A percentile compares a stretch with the other conserved stretches of the same genome.
Evolutionary conservation across 371 early-diverging fungal species (phyloP).

Genomic region (Syncephalis plumigaleata): DNA sequence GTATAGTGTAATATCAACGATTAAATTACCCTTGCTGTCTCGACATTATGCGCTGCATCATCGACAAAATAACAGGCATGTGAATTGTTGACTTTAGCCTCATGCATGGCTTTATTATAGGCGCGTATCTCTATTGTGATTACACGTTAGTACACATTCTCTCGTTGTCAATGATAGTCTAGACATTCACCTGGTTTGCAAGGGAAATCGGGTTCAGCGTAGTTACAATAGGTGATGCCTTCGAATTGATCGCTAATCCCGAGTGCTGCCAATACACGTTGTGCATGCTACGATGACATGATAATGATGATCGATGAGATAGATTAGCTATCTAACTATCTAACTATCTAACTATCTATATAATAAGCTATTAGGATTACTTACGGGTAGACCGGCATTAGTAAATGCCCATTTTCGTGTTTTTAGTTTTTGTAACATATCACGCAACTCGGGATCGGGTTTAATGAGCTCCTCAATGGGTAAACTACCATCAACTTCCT

Average conservation of each 20-base stretch:
- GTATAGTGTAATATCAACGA: no score
- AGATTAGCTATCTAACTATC: no score
- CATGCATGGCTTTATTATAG: conserved; percentile 46
- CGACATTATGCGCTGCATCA: conserved; percentile 47
- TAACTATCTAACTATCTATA: no score
- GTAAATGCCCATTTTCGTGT: conserved; percentile 70
- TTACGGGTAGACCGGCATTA: conserved; percentile 52
- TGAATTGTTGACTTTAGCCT: conserved; percentile 37
- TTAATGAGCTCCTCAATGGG: conserved; percentile 48
- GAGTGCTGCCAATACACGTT: conserved; percentile 39
- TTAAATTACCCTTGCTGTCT: conserved; percentile 27
- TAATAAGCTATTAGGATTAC: no score
- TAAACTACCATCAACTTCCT: conserved; percentile 48
- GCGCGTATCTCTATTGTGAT: conserved; percentile 15
- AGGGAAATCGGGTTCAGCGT: conserved; percentile 39
- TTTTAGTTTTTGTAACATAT: conserved; percentile 33
- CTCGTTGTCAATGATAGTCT: background rate
- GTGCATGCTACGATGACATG: conserved; percentile 31
- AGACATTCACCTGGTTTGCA: conserved; percentile 51
- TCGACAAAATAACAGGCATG: conserved; percentile 55
- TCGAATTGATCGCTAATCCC: conserved; percentile 59
- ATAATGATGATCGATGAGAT: background rate
- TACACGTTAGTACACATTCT: background rate
- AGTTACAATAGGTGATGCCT: conserved; percentile 64
- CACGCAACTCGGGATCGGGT: conserved; percentile 35